A percentile compares a stretch with the other conserved stretches of the same genome.
Conservation (phyloP, 192 early-diverging fungal genomes). For the Backusella tuberculispora region DNA sequence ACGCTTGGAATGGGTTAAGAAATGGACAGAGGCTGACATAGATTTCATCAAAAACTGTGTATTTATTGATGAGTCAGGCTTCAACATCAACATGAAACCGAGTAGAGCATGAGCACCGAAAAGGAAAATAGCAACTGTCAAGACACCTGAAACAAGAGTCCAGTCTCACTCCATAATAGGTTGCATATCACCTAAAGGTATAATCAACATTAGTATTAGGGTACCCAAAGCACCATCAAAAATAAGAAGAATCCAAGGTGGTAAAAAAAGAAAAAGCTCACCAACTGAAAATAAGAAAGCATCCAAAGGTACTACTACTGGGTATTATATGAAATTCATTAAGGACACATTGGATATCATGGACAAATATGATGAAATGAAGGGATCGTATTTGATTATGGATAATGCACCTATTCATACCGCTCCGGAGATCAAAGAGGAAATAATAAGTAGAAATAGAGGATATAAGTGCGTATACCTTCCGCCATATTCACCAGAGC, state of each 20-base stretch:
- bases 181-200: neutral
- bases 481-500: slow-evolving; percentile 32
- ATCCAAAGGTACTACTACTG: neutral
- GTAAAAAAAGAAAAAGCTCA: neutral
- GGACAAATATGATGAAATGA: neutral
- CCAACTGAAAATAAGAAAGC: neutral
- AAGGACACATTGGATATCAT: neutral
- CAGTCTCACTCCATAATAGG: neutral
- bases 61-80: neutral
- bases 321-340: slow-evolving; percentile 1
- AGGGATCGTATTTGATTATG: slow-evolving; percentile 25
- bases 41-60: neutral
- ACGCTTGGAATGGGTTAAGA: neutral
- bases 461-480: slow-evolving; percentile 32
- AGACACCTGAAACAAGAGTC: neutral
- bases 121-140: neutral
- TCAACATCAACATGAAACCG: neutral
- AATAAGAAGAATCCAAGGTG: neutral
- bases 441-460: neutral
- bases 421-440: neutral
- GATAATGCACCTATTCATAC: slow-evolving; percentile 24
- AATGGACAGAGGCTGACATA: neutral
- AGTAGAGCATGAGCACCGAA: neutral
- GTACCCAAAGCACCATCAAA: slow-evolving; percentile 5
- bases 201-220: neutral